Base-by-base conservation (phyloP, 192 early-diverging fungal species). In the Paraglomus occultum region DNA sequence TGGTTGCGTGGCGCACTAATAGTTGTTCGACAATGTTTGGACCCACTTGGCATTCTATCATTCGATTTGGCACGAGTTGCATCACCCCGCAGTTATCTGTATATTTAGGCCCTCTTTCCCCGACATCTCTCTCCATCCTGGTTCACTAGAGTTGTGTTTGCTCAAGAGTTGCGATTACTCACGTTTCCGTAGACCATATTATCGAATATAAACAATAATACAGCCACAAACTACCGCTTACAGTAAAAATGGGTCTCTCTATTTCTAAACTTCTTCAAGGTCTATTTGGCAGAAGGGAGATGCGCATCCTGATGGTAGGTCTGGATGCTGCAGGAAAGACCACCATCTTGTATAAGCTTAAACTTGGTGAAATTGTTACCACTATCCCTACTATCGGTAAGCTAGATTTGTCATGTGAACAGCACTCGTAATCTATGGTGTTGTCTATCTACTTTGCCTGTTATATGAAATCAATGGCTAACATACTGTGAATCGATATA, bases 281-380 rank as follows among this genome's bases (percentile, higher is more conserved):
- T 62, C 83, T 96, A 60, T 89, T 94, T 85, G 87, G 92, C 77
- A 93, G 93, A 77, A 92, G 90, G 79, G 95, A 97, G 77, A 95
- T 96, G 92, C 92, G 95, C 65, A 95, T 97, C 80, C 83, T 99
- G 77, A 96, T 97, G 93, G 93, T 95, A 43, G 93, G 93, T 47
- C 84, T 94, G 74, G 92, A 94, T 79, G 93, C 92, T n/a, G 93
- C 93, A 55, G 93, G 94, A 76, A 99, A 99, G 82, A 99, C 96
- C 73, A 99, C 96, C 82, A 96, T 99, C 75, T 84, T 99, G 76
- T 99, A 97, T 85, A 96, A 95, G 86, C 90, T 99, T 70, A 96
- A 96, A 87, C 84, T 99, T 38, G 97, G 97, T 68, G 94, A 99
- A 83, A 93, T 97, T 74, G 95, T 99, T 71, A 97, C 96, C 59